Conservation (phyloP, 148 eudicot genomes). For the Vaccinium vitisidaea region DNA sequence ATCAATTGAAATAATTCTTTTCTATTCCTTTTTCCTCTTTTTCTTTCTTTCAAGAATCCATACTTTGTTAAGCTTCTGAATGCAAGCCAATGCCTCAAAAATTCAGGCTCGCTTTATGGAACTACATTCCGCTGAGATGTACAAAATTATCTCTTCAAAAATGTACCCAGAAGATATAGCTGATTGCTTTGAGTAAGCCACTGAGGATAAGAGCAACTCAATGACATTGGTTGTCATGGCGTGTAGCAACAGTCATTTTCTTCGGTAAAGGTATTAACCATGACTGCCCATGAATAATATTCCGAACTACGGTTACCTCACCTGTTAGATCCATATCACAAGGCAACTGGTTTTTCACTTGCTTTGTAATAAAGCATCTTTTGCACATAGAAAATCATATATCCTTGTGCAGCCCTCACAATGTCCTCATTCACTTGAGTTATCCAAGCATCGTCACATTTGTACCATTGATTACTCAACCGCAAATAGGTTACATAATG, state of each 20-base stretch:
- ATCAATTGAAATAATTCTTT: slow-evolving; percentile 3
- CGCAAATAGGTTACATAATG: slow-evolving; percentile 79
- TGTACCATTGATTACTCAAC: slow-evolving; percentile 73
- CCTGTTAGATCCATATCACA: slow-evolving; percentile 16
- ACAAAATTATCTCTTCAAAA: slow-evolving; percentile 2
- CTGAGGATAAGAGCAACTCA: slow-evolving; percentile 2
- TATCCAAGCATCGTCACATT: slow-evolving; percentile 87
- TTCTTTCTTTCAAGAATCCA: neutral
- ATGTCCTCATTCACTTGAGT: slow-evolving; percentile 59
- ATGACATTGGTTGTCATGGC: neutral
- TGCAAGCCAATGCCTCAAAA: slow-evolving; percentile 14
- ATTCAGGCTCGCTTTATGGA: neutral
- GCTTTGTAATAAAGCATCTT: slow-evolving; percentile 71
- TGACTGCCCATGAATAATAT: neutral
- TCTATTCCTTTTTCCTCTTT: neutral
- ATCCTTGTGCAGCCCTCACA: slow-evolving; percentile 75
- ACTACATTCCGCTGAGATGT: neutral
- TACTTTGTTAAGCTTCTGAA: slow-evolving; percentile 2
- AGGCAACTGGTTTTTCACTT: slow-evolving; percentile 38
- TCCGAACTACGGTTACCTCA: neutral
- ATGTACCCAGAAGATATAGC: slow-evolving; percentile 1
- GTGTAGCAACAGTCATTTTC: neutral
- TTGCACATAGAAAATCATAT: slow-evolving; percentile 86
- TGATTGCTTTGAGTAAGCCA: neutral
- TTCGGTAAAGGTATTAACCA: neutral